These are phyloP conservation scores for Melaleuca quinquenervia DNA, from an alignment of 345 rosid genomes.

Conservation along the genomic window DNA sequence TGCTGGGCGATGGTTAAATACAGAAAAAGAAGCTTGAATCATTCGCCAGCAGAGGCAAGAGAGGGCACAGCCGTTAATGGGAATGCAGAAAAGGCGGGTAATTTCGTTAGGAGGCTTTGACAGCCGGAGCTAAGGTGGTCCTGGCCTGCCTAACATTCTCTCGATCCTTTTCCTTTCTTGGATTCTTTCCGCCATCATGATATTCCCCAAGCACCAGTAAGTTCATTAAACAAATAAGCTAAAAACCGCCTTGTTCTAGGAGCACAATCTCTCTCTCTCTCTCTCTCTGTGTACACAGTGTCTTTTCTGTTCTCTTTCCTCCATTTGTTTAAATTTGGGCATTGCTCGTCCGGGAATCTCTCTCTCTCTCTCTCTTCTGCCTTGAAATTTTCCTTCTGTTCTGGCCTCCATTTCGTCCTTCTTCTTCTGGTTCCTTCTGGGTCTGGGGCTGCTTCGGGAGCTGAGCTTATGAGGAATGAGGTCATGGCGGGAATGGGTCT, in stretches of 20 bases:
- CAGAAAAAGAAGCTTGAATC: neutral
- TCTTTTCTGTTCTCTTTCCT: neutral
- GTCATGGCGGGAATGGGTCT: neutral
- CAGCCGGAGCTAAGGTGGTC: neutral
- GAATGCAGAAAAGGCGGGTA: neutral
- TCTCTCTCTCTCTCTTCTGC: neutral
- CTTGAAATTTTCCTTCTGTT: neutral
- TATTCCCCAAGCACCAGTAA: neutral
- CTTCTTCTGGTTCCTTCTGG: neutral
- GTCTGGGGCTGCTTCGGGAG: neutral
- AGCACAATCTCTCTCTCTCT: neutral
- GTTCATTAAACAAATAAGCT: neutral
- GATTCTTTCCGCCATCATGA: neutral
- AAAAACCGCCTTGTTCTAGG: neutral
- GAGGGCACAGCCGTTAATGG: neutral
- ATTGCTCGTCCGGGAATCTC: neutral
- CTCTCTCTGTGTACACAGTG: neutral
- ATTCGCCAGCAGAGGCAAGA: neutral
- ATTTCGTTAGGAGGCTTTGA: neutral
- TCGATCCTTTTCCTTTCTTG: neutral
- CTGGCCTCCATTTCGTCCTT: neutral
- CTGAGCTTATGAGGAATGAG: neutral
- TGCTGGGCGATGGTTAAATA: neutral
- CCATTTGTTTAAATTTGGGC: neutral
- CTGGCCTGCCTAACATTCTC: neutral